phyloP scores from a whole-genome alignment of 2,329 filamentous ascomycete genomes.

The Ilyonectria robusta region DNA sequence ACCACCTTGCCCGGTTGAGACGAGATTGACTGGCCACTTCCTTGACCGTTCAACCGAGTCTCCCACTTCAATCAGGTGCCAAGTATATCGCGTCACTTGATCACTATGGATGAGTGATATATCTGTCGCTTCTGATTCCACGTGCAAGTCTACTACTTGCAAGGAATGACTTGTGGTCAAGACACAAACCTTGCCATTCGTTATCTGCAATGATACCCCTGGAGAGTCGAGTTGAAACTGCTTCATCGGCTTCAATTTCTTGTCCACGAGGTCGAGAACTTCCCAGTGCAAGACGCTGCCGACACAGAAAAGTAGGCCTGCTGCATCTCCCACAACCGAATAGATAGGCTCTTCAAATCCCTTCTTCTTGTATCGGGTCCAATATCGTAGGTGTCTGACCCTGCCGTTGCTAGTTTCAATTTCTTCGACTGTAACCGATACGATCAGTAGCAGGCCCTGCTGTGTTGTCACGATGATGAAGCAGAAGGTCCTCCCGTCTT shows the following conservation, averaged over 20 bases:
- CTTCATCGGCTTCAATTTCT: slow-evolving; percentile 64
- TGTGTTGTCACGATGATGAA: slow-evolving; percentile 74
- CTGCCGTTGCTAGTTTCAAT: slow-evolving; percentile 32
- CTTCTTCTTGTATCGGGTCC: slow-evolving; percentile 67
- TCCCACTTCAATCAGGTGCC: slow-evolving; percentile 64
- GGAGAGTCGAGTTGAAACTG: slow-evolving; percentile 66
- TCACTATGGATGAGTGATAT: slow-evolving; percentile 63
- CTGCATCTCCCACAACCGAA: slow-evolving; percentile 67
- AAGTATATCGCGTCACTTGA: slow-evolving; percentile 57
- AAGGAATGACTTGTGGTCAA: slow-evolving; percentile 70
- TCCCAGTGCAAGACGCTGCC: slow-evolving; percentile 70
- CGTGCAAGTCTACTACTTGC: slow-evolving; percentile 66
- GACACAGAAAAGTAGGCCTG: slow-evolving; percentile 70
- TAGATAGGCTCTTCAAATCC: slow-evolving; percentile 65
- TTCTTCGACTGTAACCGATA: slow-evolving; percentile 60
- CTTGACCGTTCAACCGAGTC: slow-evolving; percentile 45
- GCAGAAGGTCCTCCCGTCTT: slow-evolving; percentile 70
- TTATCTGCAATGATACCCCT: slow-evolving; percentile 64
- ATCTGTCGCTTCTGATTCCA: slow-evolving; percentile 50
- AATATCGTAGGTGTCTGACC: slow-evolving; percentile 60
- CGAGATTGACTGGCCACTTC: slow-evolving; percentile 59
- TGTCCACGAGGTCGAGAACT: slow-evolving; percentile 64
- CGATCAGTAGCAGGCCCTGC: slow-evolving; percentile 68
- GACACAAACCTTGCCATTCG: slow-evolving; percentile 64
- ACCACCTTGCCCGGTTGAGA: slow-evolving; percentile 63